Base-by-base conservation (phyloP, 257 asterid genomes). In the Nicotiana attenuata region DNA sequence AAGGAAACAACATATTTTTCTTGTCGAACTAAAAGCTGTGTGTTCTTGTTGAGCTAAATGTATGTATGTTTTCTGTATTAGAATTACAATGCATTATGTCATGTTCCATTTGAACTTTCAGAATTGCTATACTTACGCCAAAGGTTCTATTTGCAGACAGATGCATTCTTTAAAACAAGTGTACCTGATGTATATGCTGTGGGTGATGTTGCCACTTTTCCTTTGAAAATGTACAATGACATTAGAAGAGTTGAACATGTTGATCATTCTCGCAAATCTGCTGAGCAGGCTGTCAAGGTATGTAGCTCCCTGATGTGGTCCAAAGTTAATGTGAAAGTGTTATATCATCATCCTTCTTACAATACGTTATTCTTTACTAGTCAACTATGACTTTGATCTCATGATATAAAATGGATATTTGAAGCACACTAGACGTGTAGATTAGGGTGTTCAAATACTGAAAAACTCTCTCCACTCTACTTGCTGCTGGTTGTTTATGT, bases 271-370 rank as follows among this genome's bases (percentile, higher is more conserved):
- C 98, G 99, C 81, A 93, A 92, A 88, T 95, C 97, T 79, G 99
- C 99, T 77, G 99, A 95, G 89, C 98, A 95, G 76, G 98, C 99
- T 82, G 98, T 91, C 28, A 95, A 93, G 99, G 99, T 95, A 87
- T 52, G 45, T 57, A 3, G 13, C 76, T 65, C 33, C 60, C 38
- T 73, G 61, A 47, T 47, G 15, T 10, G 24, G 33, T 47, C 24
- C 61, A 47, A 3, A 24, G 63, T 47, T 24, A 9, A 13, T 38
- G 7, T 50, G 24, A 7, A 47, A 22, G 61, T 24, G 33, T 7
- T 26, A 35, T 50, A 50, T 75, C 1, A 6, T 26, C 63, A 15
- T 75, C 63, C 63, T 50, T 5, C 24, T 24, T 14, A 50, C 2
- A 47, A 50, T 50, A 3, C 16, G 26, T 50, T 26, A 26, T 26